Base-by-base conservation (phyloP, 1,284 basidiomycete genomes). In the Ustilago loliicola region DNA sequence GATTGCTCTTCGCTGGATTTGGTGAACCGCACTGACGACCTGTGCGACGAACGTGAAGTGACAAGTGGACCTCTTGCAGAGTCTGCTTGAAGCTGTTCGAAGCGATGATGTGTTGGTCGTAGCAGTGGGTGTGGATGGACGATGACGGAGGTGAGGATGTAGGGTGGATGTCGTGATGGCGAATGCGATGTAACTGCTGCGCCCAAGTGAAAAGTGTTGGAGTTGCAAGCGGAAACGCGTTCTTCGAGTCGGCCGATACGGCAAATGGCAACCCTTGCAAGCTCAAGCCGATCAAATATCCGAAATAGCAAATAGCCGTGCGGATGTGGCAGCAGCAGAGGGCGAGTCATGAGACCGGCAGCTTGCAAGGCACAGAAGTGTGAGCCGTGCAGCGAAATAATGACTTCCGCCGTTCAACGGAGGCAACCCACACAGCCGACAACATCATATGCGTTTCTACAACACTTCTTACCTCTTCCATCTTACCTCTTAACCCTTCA, bases 231-330 rank as follows among this genome's bases (percentile, higher is more conserved):
- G 29, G 29, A 10, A 56, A 36, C 58, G 61, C 54, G 29, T 73
- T 73, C 65, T 73, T 73, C 61, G 66, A 61, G 30, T 73, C 71
- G 71, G 71, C 71, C 71, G 71, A 40, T 36, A 65, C n/a, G 13
- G 9, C 38, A 29, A 23, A 19, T n/a, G 10, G 38, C 40, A 29
- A n/a, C n/a, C n/a, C n/a, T n/a, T n/a, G n/a, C n/a, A n/a, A n/a
- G 2, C 38, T 23, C 15, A 45, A 51, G 47, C 58, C 58, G 42
- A 23, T 30, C 70, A 66, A 72, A 67, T 72, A 64, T 52, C 69
- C 69, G 69, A 67, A 57, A 55, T 34, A 50, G 7, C 68, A 66
- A 66, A 61, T 65, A 71, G 51, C 59, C 63, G 69, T 61, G 9
- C 17, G 32, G n/a, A n/a, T n/a, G n/a, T n/a, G n/a, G 32, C 53